Evolutionary conservation across 768 basidiomycete genomes (phyloP).

Genomic region (Austroboletus eburneus): DNA sequence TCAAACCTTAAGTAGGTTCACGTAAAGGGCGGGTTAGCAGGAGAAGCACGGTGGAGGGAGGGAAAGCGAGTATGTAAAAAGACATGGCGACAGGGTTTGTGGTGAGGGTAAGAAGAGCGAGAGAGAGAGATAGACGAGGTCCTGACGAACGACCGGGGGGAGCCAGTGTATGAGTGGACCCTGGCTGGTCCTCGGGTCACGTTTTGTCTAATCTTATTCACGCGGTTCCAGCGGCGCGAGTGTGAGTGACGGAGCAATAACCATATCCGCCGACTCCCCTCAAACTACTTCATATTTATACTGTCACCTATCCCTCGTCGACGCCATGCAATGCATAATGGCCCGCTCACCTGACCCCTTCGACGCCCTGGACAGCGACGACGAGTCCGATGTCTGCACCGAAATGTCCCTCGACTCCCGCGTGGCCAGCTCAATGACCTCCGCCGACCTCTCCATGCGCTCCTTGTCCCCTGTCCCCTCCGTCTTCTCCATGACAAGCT

Average conservation of each 20-base stretch:
- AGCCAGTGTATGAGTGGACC: background rate
- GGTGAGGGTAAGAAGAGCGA: background rate
- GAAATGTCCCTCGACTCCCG: conserved; percentile 39
- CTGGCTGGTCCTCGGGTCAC: conserved; percentile 22
- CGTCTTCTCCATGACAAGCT: conserved; percentile 64
- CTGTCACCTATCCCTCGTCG: background rate
- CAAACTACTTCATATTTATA: conserved; percentile 25
- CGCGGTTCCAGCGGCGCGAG: conserved; percentile 26
- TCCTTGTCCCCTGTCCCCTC: conserved; percentile 66
- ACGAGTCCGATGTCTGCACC: conserved; percentile 42
- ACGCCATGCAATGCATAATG: conserved; percentile 15
- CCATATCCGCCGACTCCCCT: conserved; percentile 32
- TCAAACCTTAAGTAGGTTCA: conserved; percentile 14
- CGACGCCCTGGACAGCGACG: conserved; percentile 45
- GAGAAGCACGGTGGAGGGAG: conserved; percentile 2
- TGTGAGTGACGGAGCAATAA: conserved; percentile 28
- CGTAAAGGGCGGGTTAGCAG: conserved; percentile 10
- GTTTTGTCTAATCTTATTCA: conserved; percentile 22
- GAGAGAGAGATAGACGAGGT: background rate
- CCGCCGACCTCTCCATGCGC: conserved; percentile 56
- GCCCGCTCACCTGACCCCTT: conserved; percentile 3
- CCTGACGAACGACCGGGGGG: no score
- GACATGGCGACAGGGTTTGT: background rate
- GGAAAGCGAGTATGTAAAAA: conserved; percentile 6
- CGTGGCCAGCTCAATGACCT: conserved; percentile 48